Base-by-base conservation (phyloP, 2,329 filamentous ascomycete genomes). In the Periglandula ipomoeae region DNA sequence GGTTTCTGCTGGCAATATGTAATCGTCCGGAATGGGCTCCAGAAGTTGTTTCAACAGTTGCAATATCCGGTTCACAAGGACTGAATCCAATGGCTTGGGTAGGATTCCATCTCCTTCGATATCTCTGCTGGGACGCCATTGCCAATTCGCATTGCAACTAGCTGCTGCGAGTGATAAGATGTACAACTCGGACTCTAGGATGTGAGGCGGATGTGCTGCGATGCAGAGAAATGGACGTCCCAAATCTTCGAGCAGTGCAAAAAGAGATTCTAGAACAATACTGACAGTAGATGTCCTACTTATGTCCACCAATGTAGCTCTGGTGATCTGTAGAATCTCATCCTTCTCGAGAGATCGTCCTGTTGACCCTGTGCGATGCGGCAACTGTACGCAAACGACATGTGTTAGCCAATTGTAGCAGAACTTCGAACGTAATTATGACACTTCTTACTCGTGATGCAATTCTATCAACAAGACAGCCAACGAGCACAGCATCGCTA, bases 131-230 rank as follows among this genome's bases (percentile, higher is more conserved):
- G 51, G 58, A 10, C 35, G 49, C 70, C 30, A 44, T 22, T 65
- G 39, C 80, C 81, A 84, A 59, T 82, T 74, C 47, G 75, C 74
- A 45, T 74, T 72, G 56, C 80, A 85, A 59, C 82, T 85, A 58
- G 85, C 81, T 59, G 81, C 78, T 32, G 81, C 71, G 38, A 85
- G 68, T 43, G 76, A 73, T 44, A 85, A 64, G n/a, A 84, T 68
- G 56, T 82, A 85, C 43, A 81, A 67, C 61, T 85, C 81, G 17
- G 82, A 84, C 42, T 79, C 71, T 27, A 84, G 66, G 46, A 85
- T 71, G 58, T 83, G 78, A 34, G 71, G 66, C 2, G 81, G 79
- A 56, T 82, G 79, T 20, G 68, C 65, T 41, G 71, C 63, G 48
- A 78, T 66, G 44, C 59, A 64, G 52, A 72, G 72, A 59, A 79